Evolutionary conservation across 2,329 filamentous ascomycete species (phyloP).

Genomic region (Claviceps humidiphila): DNA sequence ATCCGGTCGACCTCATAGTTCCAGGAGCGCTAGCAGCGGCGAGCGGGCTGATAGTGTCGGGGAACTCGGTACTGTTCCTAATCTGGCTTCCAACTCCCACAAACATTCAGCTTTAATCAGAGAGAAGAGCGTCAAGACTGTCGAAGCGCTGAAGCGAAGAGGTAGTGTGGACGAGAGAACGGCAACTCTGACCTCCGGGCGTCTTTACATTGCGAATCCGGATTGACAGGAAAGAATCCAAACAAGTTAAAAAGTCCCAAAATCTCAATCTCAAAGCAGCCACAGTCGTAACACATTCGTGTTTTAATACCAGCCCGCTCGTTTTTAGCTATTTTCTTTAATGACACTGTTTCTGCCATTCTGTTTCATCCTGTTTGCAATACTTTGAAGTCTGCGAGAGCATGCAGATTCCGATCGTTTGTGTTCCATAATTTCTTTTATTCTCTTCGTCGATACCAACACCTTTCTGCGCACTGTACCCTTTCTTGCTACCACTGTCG

Average conservation of each 20-base stretch:
- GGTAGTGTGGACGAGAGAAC: conserved; percentile 77
- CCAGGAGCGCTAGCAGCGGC: conserved; percentile 41
- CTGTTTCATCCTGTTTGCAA: conserved; percentile 7
- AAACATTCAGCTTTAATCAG: conserved; percentile 44
- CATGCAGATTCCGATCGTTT: conserved; percentile 8
- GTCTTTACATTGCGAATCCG: conserved; percentile 77
- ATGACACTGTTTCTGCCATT: neutral
- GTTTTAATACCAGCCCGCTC: neutral
- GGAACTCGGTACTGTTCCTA: conserved; percentile 36
- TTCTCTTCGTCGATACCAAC: conserved; percentile 13
- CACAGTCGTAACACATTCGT: no score
- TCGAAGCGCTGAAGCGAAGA: conserved; percentile 59
- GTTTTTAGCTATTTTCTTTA: neutral
- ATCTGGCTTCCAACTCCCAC: conserved; percentile 45
- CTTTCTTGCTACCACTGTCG: conserved; percentile 1
- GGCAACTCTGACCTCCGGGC: conserved; percentile 57
- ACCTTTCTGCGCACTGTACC: conserved; percentile 5
- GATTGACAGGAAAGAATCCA: conserved; percentile 33
- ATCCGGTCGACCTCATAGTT: conserved; percentile 36
- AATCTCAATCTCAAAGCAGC: no score
- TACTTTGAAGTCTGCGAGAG: conserved; percentile 9
- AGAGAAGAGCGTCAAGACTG: conserved; percentile 52
- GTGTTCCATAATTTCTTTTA: conserved; percentile 6
- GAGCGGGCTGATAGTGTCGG: conserved; percentile 49
- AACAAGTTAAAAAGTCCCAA: neutral